phyloP scores from a whole-genome alignment of 345 rosid genomes.

The Viola odorata region DNA sequence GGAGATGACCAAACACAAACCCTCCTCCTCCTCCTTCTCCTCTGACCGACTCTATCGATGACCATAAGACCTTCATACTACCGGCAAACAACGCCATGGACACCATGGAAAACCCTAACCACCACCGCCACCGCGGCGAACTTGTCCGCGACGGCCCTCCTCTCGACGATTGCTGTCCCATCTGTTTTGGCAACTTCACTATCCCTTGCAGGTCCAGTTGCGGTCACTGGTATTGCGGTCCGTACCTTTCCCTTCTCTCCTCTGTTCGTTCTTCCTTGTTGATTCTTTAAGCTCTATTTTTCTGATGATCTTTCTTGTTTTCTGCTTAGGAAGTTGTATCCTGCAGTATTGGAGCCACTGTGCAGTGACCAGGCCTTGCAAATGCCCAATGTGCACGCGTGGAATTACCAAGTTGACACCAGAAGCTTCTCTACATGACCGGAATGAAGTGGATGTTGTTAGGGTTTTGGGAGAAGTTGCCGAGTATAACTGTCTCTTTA shows the following conservation, averaged over 20 bases:
- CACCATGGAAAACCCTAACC: too few relatives aligned
- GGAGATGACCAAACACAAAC: too few relatives aligned
- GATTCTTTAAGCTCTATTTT: neutral
- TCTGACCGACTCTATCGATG: too few relatives aligned
- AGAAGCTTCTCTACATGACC: slow-evolving; percentile 39
- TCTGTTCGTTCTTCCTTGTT: neutral
- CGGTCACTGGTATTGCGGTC: slow-evolving; percentile 96
- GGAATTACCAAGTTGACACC: slow-evolving; percentile 54
- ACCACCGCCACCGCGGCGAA: too few relatives aligned
- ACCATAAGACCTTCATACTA: too few relatives aligned
- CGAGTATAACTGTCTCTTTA: slow-evolving; percentile 70
- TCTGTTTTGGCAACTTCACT: slow-evolving; percentile 62
- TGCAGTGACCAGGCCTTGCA: slow-evolving; percentile 68
- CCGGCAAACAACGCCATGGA: too few relatives aligned
- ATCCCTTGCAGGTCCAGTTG: slow-evolving; percentile 72
- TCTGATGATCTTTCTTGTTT: neutral
- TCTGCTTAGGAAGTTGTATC: slow-evolving; percentile 59
- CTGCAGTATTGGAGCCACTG: slow-evolving; percentile 86
- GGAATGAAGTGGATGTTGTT: slow-evolving; percentile 40
- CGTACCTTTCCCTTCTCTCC: slow-evolving; percentile 12
- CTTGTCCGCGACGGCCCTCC: slow-evolving; percentile 37
- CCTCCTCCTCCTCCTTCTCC: too few relatives aligned
- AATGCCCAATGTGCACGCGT: slow-evolving; percentile 81
- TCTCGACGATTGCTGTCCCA: slow-evolving; percentile 73
- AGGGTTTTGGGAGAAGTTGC: slow-evolving; percentile 51